phyloP scores from a whole-genome alignment of 2,329 filamentous ascomycete genomes.

The Colletotrichum falcatum region DNA sequence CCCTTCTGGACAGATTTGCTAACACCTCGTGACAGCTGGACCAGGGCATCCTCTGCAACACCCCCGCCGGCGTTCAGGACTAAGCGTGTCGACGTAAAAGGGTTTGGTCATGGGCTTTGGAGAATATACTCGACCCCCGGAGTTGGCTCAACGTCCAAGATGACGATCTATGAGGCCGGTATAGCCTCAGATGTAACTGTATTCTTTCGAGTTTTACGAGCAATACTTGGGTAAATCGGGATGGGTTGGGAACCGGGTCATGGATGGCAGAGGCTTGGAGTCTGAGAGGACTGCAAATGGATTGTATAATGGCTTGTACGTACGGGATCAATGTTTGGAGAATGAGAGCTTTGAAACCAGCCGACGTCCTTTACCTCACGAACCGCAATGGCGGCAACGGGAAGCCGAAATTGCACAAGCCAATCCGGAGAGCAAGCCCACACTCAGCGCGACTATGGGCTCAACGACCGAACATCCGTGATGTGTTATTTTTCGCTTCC shows the following conservation, averaged over 20 bases:
- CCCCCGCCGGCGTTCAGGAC: constrained; percentile 48
- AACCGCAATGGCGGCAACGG: no score
- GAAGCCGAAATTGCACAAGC: no score
- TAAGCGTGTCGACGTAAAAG: constrained; percentile 28
- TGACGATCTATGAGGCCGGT: not conserved
- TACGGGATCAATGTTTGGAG: constrained; percentile 3
- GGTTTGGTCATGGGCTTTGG: not conserved
- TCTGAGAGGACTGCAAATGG: not conserved
- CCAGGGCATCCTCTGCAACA: constrained; percentile 53
- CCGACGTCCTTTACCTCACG: not conserved
- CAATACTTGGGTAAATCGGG: constrained; percentile 6
- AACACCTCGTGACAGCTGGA: constrained; percentile 43
- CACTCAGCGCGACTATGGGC: not conserved
- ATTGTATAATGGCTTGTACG: constrained; percentile 14
- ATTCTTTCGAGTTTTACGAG: constrained; percentile 11
- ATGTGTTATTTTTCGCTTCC: not conserved
- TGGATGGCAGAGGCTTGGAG: constrained; percentile 3
- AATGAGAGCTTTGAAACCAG: constrained; percentile 8
- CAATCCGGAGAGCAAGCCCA: not conserved
- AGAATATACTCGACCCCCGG: not conserved
- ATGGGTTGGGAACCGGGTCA: not conserved
- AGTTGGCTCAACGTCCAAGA: not conserved
- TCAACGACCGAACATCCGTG: not conserved
- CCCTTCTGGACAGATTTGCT: not conserved
- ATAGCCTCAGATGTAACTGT: not conserved